Evolutionary conservation across 768 basidiomycete genomes (phyloP), one percentile per base, ranked within the genome.

Genomic region (Lactarius quietus): DNA sequence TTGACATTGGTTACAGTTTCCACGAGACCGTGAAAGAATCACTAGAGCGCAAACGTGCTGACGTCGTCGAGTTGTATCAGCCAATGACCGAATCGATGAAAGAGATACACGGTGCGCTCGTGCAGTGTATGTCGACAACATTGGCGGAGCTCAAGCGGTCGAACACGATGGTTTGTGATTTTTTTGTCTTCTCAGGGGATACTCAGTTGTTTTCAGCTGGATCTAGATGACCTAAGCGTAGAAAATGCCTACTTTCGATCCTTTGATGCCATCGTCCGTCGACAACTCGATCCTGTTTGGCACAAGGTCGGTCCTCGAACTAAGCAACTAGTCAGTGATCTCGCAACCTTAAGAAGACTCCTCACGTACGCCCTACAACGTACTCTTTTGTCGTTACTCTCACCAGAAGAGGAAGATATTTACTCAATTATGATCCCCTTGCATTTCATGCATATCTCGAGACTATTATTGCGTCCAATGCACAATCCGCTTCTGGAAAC

Each of bases 281-380:
- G 86, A 36, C 93, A 95, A 71, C 84, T 98, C 9, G 93, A 97
- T 74, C 83, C 94, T 0, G 89, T 97, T 8, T 98, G 97, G 96
- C 95, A 98, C 75, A 93, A 94, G 76, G 95, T 96, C 31, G 94
- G 94, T 0, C 87, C 92, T 1, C 89, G 85, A 66, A 98, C 95
- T 6, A 94, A 92, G 70, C 92, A 95, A 66, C 84, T 98, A 14
- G 93, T 98, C 10, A 84, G 81, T 58, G 96, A 98, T 73, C 84
- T 99, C 20, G 87, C 90, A 0, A 89, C 88, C 2, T 81, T 99
- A 1, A 83, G 97, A 1, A 86, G 88, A 53, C 83, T 98, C 6
- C 84, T 98, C 51, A 81, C 81, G 92, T 94, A 70, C 66, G 89
- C 76, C 41, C 33, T 9, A 23, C 9, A 26, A 2, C 52, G 12